Evolutionary conservation across 768 basidiomycete genomes (phyloP).

Genomic region (Suillus hirtellus): DNA sequence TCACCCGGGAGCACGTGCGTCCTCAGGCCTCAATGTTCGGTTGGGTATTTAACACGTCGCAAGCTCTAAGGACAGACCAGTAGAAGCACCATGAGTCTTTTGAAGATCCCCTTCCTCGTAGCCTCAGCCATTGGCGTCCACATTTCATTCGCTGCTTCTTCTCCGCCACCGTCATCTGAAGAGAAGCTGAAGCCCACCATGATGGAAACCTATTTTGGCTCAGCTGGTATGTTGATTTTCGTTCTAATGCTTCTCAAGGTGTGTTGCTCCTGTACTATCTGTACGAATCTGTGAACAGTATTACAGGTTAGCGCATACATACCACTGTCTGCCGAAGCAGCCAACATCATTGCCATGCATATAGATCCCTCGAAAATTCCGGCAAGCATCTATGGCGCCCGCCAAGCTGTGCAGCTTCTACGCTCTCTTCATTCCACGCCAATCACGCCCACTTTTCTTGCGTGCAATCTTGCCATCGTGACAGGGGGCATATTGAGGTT

Average conservation of each 20-base stretch:
- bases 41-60: background rate
- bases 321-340: background rate
- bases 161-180: slow-evolving; percentile 19
- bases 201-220: background rate
- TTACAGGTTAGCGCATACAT: background rate
- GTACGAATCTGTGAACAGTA: background rate
- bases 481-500: slow-evolving; percentile 23
- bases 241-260: background rate
- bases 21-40: background rate
- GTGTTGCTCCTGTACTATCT: background rate
- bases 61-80: background rate
- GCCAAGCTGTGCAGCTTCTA: background rate
- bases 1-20: background rate
- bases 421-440: background rate
- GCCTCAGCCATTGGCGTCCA: slow-evolving; percentile 28
- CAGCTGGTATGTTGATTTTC: no score
- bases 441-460: slow-evolving; percentile 16
- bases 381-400: background rate
- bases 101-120: slow-evolving; percentile 26
- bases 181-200: slow-evolving; percentile 7
- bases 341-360: slow-evolving; percentile 5
- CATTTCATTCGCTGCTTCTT: slow-evolving; percentile 25
- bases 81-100: slow-evolving; percentile 15
- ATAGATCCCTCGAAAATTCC: background rate
- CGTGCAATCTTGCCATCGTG: slow-evolving; percentile 17